phyloP scores from a whole-genome alignment of 2,329 filamentous ascomycete genomes.

The Sordariomycetes sp. region DNA sequence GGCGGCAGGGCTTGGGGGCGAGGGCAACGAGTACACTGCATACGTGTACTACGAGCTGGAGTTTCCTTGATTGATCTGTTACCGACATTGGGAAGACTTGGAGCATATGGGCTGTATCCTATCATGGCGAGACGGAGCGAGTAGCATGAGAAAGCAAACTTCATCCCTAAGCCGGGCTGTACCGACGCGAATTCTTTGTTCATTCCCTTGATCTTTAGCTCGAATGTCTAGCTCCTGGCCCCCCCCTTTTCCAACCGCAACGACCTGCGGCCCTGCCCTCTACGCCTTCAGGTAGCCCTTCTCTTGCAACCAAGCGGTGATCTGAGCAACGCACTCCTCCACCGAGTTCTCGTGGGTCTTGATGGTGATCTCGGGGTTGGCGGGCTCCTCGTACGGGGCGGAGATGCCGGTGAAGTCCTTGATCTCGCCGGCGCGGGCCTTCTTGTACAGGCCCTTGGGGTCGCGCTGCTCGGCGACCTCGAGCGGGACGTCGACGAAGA shows the following conservation, averaged over 20 bases:
- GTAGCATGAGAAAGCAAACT: constrained; percentile 5
- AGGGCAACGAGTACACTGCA: constrained; percentile 80
- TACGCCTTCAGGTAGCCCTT: constrained; percentile 41
- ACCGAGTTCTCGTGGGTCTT: constrained; percentile 73
- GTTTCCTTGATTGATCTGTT: constrained; percentile 52
- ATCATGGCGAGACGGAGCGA: constrained; percentile 12
- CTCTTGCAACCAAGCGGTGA: constrained; percentile 68
- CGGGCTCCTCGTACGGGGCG: constrained; percentile 87
- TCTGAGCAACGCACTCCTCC: constrained; percentile 80
- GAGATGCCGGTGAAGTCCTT: constrained; percentile 96
- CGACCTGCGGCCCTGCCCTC: neutral
- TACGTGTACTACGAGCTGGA: constrained; percentile 98
- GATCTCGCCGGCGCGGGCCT: constrained; percentile 86
- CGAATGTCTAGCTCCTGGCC: neutral
- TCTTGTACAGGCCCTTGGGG: constrained; percentile 97
- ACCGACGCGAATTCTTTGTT: neutral
- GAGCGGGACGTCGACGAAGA: constrained; percentile 84
- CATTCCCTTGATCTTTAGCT: no score
- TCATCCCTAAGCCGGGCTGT: neutral
- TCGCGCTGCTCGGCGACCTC: constrained; percentile 91
- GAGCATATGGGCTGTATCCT: constrained; percentile 22
- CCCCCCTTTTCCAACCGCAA: neutral
- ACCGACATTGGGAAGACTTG: no score
- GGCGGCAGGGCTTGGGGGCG: constrained; percentile 58
- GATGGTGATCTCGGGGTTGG: constrained; percentile 79